Evolutionary conservation across 768 basidiomycete species (phyloP), one percentile per base, ranked within the genome.

Genomic region (Termitomyces sp.): DNA sequence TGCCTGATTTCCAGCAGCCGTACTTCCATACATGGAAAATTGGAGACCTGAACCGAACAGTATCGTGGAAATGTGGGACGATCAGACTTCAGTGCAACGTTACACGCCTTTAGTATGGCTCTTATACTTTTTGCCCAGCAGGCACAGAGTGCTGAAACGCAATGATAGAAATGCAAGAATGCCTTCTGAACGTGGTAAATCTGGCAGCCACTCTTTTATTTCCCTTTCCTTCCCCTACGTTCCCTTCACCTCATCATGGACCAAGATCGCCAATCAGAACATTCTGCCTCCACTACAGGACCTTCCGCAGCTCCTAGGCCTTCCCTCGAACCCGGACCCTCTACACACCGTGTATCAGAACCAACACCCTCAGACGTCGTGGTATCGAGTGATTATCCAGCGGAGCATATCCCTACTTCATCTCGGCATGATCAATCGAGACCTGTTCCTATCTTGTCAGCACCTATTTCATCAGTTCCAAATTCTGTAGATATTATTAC

Each of bases 201-300:
- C 36, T 27, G 36, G 24, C 18, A 6, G 50, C 18, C 26, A 26
- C 18, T 51, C 34, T 51, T 39, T 51, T 6, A 26, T 51, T n/a
- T 12, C 5, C 32, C 32, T 6, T 5, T 39, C 50, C 16, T 27
- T 39, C 26, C 22, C 26, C 26, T 26, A 39, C 50, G 36, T 39
- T 51, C 36, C 13, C 13, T 30, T 42, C n/a, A 26, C 37, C n/a
- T 22, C 18, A 37, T 24, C 54, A 64, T 62, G 64, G 48, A 51
- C 37, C 46, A 45, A 32, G 55, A 60, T 56, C 61, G 37, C 51
- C 43, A 62, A 16, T 37, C 33, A 48, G 54, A 58, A 40, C 52
- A 33, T 47, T 45, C 58, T 37, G 24, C 33, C 44, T 37, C 56
- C 27, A 10, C 58, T 32, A 34, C 39, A 32, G 26, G 22, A 45